These are phyloP conservation scores for Cryptosporidium ryanae DNA, from an alignment of 169 alveolate genomes.

Conservation along the genomic window DNA sequence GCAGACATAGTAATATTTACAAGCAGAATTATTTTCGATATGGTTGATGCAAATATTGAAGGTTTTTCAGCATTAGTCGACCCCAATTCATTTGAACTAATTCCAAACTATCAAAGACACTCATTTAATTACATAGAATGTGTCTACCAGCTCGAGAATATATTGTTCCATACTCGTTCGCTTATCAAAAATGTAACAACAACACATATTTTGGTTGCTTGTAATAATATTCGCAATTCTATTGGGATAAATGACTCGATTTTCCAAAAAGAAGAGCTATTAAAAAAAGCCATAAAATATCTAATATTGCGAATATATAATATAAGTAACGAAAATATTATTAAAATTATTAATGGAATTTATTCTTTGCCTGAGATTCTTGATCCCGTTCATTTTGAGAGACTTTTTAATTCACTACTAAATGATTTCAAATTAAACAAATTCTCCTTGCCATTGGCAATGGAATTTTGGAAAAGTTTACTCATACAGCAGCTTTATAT, in stretches of 20 bases:
- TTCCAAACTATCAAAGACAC: constrained; percentile 3
- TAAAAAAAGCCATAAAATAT: constrained; percentile 13
- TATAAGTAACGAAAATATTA: constrained; percentile 18
- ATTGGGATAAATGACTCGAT: constrained; percentile 8
- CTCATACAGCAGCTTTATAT: constrained; percentile 43
- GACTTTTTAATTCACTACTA: not conserved
- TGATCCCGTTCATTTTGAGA: constrained; percentile 7
- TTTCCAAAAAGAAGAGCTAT: not conserved
- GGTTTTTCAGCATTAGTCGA: constrained; percentile 4
- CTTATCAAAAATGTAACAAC: constrained; percentile 11
- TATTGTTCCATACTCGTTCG: constrained; percentile 57
- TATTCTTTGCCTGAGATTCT: constrained; percentile 18
- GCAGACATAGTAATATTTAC: constrained; percentile 51
- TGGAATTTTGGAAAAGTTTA: constrained; percentile 49
- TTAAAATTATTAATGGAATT: constrained; percentile 4
- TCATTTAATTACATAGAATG: constrained; percentile 48
- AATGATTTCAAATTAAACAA: constrained; percentile 14
- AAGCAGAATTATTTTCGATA: constrained; percentile 10
- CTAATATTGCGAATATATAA: constrained; percentile 51
- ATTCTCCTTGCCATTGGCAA: constrained; percentile 9
- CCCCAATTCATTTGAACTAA: constrained; percentile 40
- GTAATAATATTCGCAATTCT: constrained; percentile 16
- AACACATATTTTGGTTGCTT: constrained; percentile 25
- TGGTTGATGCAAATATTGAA: not conserved
- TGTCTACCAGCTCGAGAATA: constrained; percentile 66